phyloP scores from a whole-genome alignment of 768 basidiomycete species.

The Boletus sp. region DNA sequence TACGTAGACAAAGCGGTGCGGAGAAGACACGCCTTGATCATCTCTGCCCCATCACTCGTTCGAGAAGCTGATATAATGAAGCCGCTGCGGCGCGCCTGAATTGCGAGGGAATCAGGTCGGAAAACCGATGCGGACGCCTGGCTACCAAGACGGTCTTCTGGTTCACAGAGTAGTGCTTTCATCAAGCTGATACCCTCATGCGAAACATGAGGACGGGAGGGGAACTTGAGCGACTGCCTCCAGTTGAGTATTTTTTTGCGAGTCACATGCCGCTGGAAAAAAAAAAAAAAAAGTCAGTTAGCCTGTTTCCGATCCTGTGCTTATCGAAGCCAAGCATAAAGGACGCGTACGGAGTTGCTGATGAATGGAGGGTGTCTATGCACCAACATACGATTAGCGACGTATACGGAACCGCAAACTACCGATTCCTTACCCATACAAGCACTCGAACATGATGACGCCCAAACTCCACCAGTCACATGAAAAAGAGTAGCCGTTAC shows the following conservation, averaged over 20 bases:
- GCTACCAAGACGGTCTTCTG: conserved; percentile 89
- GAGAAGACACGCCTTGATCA: conserved; percentile 68
- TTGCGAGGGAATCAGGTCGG: conserved; percentile 73
- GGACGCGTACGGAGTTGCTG: conserved; percentile 73
- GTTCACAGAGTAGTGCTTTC: conserved; percentile 88
- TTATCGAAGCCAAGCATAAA: conserved; percentile 15
- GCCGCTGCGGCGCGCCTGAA: conserved; percentile 70
- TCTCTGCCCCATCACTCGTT: conserved; percentile 78
- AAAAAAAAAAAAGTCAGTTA: conserved; percentile 5
- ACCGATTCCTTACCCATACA: conserved; percentile 70
- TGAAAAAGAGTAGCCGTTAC: conserved; percentile 88
- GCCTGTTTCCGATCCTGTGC: conserved; percentile 19
- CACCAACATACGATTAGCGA: conserved; percentile 21
- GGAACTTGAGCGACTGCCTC: conserved; percentile 86
- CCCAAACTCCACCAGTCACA: conserved; percentile 99
- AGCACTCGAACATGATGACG: conserved; percentile 93
- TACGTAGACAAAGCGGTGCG: conserved; percentile 9
- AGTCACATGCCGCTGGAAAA: conserved; percentile 78
- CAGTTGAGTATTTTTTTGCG: conserved; percentile 97
- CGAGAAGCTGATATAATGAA: conserved; percentile 53
- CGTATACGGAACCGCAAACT: conserved; percentile 24
- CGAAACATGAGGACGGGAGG: conserved; percentile 77
- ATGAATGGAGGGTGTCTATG: conserved; percentile 91
- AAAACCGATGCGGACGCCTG: conserved; percentile 63
- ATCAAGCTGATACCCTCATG: conserved; percentile 86